Evolutionary conservation across 2,329 filamentous ascomycete species (phyloP).

Genomic region (Pseudogymnoascus sp.): DNA sequence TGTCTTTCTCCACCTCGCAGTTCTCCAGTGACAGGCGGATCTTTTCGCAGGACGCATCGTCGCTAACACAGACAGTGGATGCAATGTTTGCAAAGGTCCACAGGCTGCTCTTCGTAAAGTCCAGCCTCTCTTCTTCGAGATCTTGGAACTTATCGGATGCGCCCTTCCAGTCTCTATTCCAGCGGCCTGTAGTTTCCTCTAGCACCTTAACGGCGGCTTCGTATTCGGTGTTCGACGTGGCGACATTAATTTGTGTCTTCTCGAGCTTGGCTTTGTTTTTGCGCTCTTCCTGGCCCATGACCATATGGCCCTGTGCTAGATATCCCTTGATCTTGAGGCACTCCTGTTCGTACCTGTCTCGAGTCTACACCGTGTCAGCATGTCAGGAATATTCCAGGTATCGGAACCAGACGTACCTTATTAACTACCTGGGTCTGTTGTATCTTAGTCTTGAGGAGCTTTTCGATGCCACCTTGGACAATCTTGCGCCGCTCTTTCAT

Average conservation of each 20-base stretch:
- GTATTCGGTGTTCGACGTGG: slow-evolving; percentile 85
- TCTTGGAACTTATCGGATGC: slow-evolving; percentile 99
- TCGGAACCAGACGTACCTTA: slow-evolving; percentile 53
- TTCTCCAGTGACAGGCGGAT: slow-evolving; percentile 86
- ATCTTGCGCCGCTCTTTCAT: slow-evolving; percentile 98
- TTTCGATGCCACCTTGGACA: slow-evolving; percentile 88
- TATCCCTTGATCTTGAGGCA: slow-evolving; percentile 98
- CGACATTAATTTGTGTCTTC: slow-evolving; percentile 95
- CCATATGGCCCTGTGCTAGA: slow-evolving; percentile 97
- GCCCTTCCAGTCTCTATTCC: slow-evolving; percentile 98
- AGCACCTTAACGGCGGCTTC: slow-evolving; percentile 86
- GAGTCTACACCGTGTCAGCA: slow-evolving; percentile 47
- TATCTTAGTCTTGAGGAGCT: slow-evolving; percentile 84
- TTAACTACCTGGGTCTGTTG: slow-evolving; percentile 88
- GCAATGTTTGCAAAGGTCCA: slow-evolving; percentile 98
- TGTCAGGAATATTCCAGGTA: slow-evolving; percentile 11
- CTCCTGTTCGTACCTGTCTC: slow-evolving; percentile 94
- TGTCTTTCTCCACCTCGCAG: slow-evolving; percentile 96
- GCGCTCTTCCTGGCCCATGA: slow-evolving; percentile 97
- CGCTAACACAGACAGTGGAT: slow-evolving; percentile 94
- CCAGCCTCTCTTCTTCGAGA: slow-evolving; percentile 89
- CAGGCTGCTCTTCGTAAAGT: slow-evolving; percentile 94
- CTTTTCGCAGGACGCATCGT: slow-evolving; percentile 95
- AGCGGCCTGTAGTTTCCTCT: slow-evolving; percentile 88
- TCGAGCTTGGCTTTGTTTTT: slow-evolving; percentile 99